A percentile compares a stretch with the other conserved stretches of the same genome.
Conservation (phyloP, 371 early-diverging fungal genomes). For the Mucor plumbeus region DNA sequence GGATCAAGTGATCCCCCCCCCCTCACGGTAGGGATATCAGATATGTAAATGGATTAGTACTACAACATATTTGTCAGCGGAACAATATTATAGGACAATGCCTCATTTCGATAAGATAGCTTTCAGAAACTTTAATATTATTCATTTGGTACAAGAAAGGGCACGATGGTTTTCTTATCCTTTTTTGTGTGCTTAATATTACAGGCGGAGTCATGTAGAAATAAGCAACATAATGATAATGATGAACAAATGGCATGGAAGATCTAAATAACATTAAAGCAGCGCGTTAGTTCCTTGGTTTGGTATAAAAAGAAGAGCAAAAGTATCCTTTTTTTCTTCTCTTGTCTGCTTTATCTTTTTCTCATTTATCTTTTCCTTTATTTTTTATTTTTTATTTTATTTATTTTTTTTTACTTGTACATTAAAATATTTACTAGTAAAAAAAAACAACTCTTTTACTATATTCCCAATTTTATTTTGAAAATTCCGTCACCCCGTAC, state of each 20-base stretch:
- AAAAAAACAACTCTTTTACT: neutral
- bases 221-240: constrained; percentile 3
- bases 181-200: neutral
- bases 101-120: constrained; percentile 13
- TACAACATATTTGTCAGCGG: constrained; percentile 33
- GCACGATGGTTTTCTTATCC: constrained; percentile 25
- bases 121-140: constrained; percentile 4
- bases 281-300: constrained; percentile 13
- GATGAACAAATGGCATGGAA: constrained; percentile 23
- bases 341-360: neutral
- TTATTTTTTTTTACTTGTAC: constrained; percentile 9
- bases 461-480: constrained; percentile 12
- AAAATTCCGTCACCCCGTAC: constrained; percentile 16
- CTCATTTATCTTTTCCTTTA: neutral
- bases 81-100: constrained; percentile 22
- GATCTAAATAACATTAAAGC: constrained; percentile 29
- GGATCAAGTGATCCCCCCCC: constrained; percentile 17
- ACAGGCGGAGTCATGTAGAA: constrained; percentile 13
- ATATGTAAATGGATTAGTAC: constrained; percentile 21
- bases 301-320: constrained; percentile 19
- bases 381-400: neutral
- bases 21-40: neutral
- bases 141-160: neutral
- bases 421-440: neutral
- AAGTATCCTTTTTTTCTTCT: neutral